Conservation (phyloP, 2,329 filamentous ascomycete genomes). For the Epichloe elymi region DNA sequence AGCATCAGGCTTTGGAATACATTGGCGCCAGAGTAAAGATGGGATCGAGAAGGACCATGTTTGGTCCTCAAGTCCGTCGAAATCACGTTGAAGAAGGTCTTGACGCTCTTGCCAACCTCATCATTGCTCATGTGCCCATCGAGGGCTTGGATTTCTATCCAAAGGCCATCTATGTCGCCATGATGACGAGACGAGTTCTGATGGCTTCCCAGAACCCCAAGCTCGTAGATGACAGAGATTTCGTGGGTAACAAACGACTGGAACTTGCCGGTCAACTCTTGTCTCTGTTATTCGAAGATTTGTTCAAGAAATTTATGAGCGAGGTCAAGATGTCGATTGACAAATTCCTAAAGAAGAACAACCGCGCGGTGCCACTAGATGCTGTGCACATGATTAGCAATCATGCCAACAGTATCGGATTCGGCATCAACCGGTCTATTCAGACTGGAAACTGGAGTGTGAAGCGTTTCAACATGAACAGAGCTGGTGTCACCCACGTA, state of each 20-base stretch:
- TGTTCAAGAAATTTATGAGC: conserved; percentile 89
- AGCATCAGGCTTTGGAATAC: conserved; percentile 91
- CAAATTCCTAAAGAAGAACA: conserved; percentile 88
- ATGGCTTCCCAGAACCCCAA: conserved; percentile 87
- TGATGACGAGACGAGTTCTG: conserved; percentile 92
- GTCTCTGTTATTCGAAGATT: conserved; percentile 86
- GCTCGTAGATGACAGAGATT: conserved; percentile 90
- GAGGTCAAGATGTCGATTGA: conserved; percentile 90
- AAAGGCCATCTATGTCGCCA: conserved; percentile 92
- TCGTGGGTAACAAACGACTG: conserved; percentile 92
- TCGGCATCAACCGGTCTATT: conserved; percentile 89
- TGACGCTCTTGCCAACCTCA: conserved; percentile 81
- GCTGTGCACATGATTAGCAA: conserved; percentile 73
- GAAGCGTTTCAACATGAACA: conserved; percentile 97
- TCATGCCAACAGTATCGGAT: conserved; percentile 75
- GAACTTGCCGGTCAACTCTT: conserved; percentile 91
- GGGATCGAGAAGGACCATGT: conserved; percentile 51
- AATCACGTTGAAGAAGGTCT: conserved; percentile 85
- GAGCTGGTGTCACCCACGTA: conserved; percentile 92
- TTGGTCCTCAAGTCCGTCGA: conserved; percentile 45
- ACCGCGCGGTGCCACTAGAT: conserved; percentile 78
- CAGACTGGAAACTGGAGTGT: conserved; percentile 97
- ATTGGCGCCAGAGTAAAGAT: conserved; percentile 81
- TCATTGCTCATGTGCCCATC: conserved; percentile 90
- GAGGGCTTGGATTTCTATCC: conserved; percentile 86